These are phyloP conservation scores for Penicillium mononematosum DNA, from an alignment of 495 filamentous ascomycete species.

Conservation along the genomic window DNA sequence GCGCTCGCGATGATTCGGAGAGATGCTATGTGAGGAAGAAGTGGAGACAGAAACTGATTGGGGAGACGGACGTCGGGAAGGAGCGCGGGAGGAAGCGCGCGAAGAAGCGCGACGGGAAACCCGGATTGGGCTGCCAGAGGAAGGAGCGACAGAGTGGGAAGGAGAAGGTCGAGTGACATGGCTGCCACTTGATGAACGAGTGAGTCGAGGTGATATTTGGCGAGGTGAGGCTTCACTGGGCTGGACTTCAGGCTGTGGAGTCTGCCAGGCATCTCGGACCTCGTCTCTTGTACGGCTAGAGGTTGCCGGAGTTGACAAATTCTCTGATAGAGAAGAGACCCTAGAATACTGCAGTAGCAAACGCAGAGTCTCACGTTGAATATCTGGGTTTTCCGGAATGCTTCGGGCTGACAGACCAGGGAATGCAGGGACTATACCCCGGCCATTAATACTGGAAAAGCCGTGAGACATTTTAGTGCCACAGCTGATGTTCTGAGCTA, in stretches of 20 bases:
- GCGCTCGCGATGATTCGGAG: neutral
- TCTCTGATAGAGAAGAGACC: neutral
- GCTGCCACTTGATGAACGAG: neutral
- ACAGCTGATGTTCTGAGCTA: neutral
- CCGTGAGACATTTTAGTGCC: neutral
- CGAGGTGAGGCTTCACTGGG: neutral
- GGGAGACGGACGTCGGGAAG: neutral
- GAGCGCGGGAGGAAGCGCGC: neutral
- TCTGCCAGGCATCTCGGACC: neutral
- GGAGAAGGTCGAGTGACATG: neutral
- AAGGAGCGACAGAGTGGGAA: neutral
- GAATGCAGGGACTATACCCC: slow-evolving; percentile 6
- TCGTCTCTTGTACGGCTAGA: neutral
- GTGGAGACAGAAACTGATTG: neutral
- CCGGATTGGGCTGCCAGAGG: neutral
- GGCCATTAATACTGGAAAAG: neutral
- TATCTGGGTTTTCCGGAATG: slow-evolving; percentile 7
- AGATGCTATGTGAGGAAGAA: neutral
- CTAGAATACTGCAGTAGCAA: slow-evolving; percentile 5
- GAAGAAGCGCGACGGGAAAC: neutral
- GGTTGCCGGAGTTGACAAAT: neutral
- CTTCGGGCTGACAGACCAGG: slow-evolving; percentile 7
- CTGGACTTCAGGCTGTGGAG: neutral
- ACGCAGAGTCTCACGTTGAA: slow-evolving; percentile 4
- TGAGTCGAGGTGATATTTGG: neutral